These are phyloP conservation scores for Beauveria pseudobassiana DNA, from an alignment of 2,329 filamentous ascomycete species.

Conservation along the genomic window DNA sequence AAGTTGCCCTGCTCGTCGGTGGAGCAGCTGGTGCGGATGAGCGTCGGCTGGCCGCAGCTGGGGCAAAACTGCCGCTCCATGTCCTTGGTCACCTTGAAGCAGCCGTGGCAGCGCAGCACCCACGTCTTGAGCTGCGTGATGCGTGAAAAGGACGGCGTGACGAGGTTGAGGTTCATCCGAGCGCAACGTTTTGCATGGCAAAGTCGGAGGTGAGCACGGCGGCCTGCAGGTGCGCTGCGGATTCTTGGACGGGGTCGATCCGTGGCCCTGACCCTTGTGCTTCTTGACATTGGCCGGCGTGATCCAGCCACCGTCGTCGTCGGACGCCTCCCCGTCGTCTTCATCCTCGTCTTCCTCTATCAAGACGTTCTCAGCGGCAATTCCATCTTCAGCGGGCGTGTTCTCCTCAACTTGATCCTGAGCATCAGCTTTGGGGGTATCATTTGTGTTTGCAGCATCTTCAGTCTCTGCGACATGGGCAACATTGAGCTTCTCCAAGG, in stretches of 20 bases:
- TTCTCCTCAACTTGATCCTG: constrained; percentile 1
- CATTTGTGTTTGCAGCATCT: background rate
- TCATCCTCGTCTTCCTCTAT: constrained; percentile 8
- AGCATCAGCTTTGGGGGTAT: background rate
- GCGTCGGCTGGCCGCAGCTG: constrained; percentile 77
- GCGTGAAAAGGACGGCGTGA: constrained; percentile 70
- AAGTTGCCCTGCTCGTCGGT: constrained; percentile 77
- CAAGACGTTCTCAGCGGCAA: background rate
- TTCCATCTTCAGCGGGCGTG: background rate
- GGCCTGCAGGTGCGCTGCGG: constrained; percentile 66
- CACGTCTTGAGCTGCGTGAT: constrained; percentile 83
- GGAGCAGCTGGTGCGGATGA: constrained; percentile 78
- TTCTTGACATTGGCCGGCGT: constrained; percentile 87
- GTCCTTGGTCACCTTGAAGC: constrained; percentile 77
- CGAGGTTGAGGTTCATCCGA: constrained; percentile 92
- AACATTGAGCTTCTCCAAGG: constrained; percentile 13
- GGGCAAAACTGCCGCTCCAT: constrained; percentile 90
- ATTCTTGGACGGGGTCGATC: constrained; percentile 38
- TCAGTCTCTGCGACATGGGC: constrained; percentile 9
- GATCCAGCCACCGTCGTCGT: constrained; percentile 77
- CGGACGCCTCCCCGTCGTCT: constrained; percentile 36
- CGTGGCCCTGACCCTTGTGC: constrained; percentile 58
- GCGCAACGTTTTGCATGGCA: constrained; percentile 93
- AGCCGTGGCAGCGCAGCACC: constrained; percentile 87
- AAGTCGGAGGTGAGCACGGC: constrained; percentile 94